Conservation (phyloP, 768 basidiomycete species). For the Leccinum rimulosum region DNA sequence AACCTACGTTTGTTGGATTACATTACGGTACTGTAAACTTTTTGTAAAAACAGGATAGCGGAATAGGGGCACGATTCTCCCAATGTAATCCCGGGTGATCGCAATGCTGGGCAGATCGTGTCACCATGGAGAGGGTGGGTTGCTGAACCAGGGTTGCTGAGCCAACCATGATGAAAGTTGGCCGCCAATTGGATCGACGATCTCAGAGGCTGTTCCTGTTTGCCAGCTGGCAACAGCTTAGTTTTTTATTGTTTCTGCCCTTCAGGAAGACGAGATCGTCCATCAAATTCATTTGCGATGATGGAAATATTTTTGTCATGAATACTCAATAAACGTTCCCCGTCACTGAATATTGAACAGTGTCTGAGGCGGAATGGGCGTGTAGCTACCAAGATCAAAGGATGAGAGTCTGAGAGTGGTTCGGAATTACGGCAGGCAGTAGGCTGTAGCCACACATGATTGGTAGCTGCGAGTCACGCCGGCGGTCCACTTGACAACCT, state of each 20-base stretch:
- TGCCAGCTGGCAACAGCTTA: neutral
- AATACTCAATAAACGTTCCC: neutral
- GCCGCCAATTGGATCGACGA: neutral
- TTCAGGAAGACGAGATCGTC: neutral
- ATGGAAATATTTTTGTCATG: neutral
- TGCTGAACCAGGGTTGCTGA: neutral
- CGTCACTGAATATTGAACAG: neutral
- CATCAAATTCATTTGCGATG: neutral
- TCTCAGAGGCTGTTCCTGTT: neutral
- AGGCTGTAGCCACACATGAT: neutral
- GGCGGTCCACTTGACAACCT: neutral
- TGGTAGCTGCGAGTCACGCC: neutral
- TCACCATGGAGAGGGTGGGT: neutral
- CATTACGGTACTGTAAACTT: neutral
- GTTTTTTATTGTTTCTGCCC: neutral
- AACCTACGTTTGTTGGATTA: neutral
- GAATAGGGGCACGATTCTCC: neutral
- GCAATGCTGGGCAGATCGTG: neutral
- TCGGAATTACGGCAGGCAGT: neutral
- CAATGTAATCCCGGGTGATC: neutral
- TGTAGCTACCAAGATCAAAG: neutral
- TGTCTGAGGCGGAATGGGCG: neutral
- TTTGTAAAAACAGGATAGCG: neutral
- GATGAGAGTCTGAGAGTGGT: too few relatives aligned
- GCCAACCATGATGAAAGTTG: neutral